Evolutionary conservation across 306 rosid species (phyloP).

Genomic region (Pterocarpus santalinus): DNA sequence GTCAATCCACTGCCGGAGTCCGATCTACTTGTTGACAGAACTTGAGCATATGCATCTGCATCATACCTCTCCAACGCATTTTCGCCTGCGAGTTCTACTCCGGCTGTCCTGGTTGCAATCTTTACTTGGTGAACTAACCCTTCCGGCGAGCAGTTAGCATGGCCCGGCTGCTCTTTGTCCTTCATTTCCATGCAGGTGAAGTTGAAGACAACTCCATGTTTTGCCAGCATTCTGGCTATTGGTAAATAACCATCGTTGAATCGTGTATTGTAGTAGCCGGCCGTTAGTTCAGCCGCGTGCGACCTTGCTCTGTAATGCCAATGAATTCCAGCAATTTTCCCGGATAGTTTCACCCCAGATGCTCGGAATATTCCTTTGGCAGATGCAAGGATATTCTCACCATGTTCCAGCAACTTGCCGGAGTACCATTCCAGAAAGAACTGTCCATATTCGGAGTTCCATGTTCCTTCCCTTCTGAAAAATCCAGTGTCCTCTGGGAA

Average conservation of each 20-base stretch:
- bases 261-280: conserved; percentile 92
- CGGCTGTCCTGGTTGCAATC: conserved; percentile 65
- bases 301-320: conserved; percentile 68
- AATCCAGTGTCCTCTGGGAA: conserved; percentile 90
- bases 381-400: conserved; percentile 73
- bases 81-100: conserved; percentile 86
- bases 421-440: conserved; percentile 97
- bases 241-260: conserved; percentile 72
- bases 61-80: conserved; percentile 96
- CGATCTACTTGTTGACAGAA: conserved; percentile 76
- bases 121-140: conserved; percentile 88
- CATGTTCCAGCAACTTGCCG: conserved; percentile 68
- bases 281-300: conserved; percentile 92
- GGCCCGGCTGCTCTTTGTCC: conserved; percentile 74
- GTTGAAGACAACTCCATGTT: conserved; percentile 73
- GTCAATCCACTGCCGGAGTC: conserved; percentile 71
- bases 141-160: conserved; percentile 89
- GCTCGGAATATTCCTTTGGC: conserved; percentile 75
- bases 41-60: conserved; percentile 72
- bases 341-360: conserved; percentile 83
- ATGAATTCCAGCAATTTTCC: conserved; percentile 89
- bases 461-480: conserved; percentile 84
- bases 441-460: conserved; percentile 80
- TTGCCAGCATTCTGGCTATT: conserved; percentile 73
- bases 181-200: conserved; percentile 99